Conservation (phyloP, 345 rosid genomes). For the Citrus mangshanensis region DNA sequence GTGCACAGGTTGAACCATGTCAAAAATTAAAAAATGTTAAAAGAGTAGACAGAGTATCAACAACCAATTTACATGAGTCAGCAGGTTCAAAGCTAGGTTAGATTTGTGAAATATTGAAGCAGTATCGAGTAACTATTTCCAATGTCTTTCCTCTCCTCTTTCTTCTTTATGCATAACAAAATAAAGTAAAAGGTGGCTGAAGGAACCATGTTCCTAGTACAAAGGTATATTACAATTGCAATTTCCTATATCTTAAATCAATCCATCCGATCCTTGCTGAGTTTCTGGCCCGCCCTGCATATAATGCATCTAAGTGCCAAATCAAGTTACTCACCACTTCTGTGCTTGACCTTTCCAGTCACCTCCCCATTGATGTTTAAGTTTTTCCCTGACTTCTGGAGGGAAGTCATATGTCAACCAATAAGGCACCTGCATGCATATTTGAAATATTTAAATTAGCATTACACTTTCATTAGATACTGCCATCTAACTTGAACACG, state of each 20-base stretch:
- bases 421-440: conserved; percentile 52
- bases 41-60: not conserved
- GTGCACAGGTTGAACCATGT: not conserved
- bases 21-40: not conserved
- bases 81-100: not conserved
- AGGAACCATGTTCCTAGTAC: not conserved
- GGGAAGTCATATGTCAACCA: conserved; percentile 97
- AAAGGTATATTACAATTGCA: not conserved
- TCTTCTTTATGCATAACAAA: not conserved
- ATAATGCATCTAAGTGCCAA: not conserved
- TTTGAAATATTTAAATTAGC: not conserved
- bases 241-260: not conserved
- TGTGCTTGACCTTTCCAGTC: conserved; percentile 99
- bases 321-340: conserved; percentile 62
- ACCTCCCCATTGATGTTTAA: conserved; percentile 74
- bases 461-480: not conserved
- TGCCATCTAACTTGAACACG: too few species aligned
- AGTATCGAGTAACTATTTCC: not conserved
- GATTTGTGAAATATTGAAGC: not conserved
- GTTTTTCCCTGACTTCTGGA: conserved; percentile 79
- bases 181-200: not conserved
- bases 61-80: not conserved
- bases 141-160: not conserved
- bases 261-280: not conserved
- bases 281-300: not conserved